phyloP scores from a whole-genome alignment of 331 rosid species.

The Ulmus americana region DNA sequence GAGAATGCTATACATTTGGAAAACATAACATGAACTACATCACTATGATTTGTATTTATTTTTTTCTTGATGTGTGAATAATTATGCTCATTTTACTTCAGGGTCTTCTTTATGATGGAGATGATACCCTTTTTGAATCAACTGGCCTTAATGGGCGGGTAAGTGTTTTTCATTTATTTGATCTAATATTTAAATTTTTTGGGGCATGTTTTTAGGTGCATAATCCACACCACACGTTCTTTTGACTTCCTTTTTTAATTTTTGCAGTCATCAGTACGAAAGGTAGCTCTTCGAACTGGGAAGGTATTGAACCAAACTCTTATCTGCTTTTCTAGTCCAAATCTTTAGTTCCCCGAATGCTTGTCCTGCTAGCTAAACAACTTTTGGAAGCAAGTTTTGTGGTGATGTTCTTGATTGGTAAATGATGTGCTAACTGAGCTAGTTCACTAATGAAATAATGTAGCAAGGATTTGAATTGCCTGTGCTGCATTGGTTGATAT shows the following conservation, averaged over 20 bases:
- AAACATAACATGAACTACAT: not conserved
- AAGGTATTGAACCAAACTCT: slow-evolving; percentile 48
- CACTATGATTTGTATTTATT: not conserved
- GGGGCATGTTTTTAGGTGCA: not conserved
- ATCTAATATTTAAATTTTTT: not conserved
- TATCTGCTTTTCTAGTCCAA: not conserved
- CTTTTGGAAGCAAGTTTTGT: not conserved
- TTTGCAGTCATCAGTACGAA: slow-evolving; percentile 85
- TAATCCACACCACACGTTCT: not conserved
- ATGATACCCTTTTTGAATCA: slow-evolving; percentile 72
- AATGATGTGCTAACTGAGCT: not conserved
- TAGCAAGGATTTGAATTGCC: not conserved
- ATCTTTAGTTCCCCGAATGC: too few species aligned
- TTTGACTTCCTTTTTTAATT: slow-evolving; percentile 15
- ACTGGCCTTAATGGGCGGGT: slow-evolving; percentile 74
- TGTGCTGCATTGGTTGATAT: not conserved
- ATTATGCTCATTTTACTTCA: slow-evolving; percentile 30
- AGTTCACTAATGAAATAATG: not conserved
- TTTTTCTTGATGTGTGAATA: not conserved
- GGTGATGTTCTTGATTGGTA: not conserved
- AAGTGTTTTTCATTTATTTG: not conserved
- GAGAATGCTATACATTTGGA: not conserved
- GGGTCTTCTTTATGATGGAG: slow-evolving; percentile 80
- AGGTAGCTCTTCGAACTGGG: slow-evolving; percentile 70
- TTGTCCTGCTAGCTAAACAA: not conserved